Base-by-base conservation (phyloP, 106 monocot species). In the Dendrobium chrysotoxum region DNA sequence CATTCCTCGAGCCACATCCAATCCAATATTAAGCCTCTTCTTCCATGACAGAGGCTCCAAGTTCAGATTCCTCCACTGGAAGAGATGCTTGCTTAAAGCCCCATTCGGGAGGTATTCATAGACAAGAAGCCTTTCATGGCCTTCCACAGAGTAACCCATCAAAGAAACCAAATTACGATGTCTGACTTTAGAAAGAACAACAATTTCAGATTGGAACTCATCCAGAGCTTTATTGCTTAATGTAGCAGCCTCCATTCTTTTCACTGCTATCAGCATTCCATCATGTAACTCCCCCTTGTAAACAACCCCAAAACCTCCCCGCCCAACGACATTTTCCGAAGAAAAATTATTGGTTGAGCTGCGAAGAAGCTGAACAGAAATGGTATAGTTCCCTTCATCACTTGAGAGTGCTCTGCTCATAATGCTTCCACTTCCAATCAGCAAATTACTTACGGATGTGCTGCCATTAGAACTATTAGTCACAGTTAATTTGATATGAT, bases 101-200 rank as follows among this genome's bases (percentile, higher is more conserved):
- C 90, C 90, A 28, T 88, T 85, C 5, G 88, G 81, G 82, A 90
- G 83, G 75, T 86, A 90, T 74, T 90, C 90, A 77, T 90, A 90
- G 5, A 90, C 86, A 13, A 90, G 84, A 31, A 90, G 83, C 79
- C 80, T 87, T 79, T 90, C 90, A 20, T 75, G 58, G 10, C 84
- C 88, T 82, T 90, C 87, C 7, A 88, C 58, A 8, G 87, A 85
- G 75, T 84, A 86, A 30, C 88, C 90, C 80, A 90, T 44, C 20
- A 90, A 35, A 54, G 87, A 83, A 7, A 90, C 90, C 80, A 90
- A 68, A 80, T 88, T 83, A 0, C 81, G 64, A 79, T 90, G 90
- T 7, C 90, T 50, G 53, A 90, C 87, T 73, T 86, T 87, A 28
- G 90, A 88, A 64, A 90, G 90, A 28, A 90, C 90, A 5, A 85